These are phyloP conservation scores for Ophiocordyceps robertsii DNA, from an alignment of 2,329 filamentous ascomycete species.

Conservation along the genomic window DNA sequence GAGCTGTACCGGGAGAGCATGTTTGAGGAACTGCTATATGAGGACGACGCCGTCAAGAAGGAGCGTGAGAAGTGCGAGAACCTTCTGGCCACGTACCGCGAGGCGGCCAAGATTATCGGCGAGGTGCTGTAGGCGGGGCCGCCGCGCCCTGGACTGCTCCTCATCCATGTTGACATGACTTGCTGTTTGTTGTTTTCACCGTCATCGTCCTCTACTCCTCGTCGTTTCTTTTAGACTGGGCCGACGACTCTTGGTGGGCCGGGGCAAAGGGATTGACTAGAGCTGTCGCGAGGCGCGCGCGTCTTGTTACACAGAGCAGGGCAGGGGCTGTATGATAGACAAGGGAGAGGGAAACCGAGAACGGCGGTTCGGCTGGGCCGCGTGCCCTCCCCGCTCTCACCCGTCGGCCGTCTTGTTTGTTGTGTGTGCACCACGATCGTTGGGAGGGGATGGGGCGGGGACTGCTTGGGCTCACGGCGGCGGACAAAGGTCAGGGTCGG, in stretches of 20 bases:
- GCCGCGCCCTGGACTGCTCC: background rate
- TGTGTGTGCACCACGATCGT: too few species aligned
- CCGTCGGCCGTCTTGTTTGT: background rate
- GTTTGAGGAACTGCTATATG: slow-evolving; percentile 88
- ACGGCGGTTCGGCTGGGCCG: background rate
- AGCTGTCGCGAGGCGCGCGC: background rate
- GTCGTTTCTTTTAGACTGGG: background rate
- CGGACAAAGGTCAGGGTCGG: too few species aligned
- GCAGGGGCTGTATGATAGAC: background rate
- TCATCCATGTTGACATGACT: background rate
- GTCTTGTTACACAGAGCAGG: background rate
- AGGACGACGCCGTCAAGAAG: slow-evolving; percentile 94
- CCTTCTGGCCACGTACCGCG: slow-evolving; percentile 85
- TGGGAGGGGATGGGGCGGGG: too few species aligned
- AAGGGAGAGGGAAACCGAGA: background rate
- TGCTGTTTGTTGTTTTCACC: background rate
- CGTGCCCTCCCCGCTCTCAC: background rate
- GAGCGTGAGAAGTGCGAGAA: slow-evolving; percentile 98
- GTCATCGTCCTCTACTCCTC: background rate
- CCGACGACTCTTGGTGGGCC: background rate
- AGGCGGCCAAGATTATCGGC: slow-evolving; percentile 95
- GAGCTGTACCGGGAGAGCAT: slow-evolving; percentile 86
- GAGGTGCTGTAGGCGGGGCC: slow-evolving; percentile 59
- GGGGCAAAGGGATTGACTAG: background rate
- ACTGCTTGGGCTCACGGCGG: too few species aligned